These are phyloP conservation scores for Rhodotorula sphaerocarpa DNA, from an alignment of 768 basidiomycete genomes.

Conservation along the genomic window DNA sequence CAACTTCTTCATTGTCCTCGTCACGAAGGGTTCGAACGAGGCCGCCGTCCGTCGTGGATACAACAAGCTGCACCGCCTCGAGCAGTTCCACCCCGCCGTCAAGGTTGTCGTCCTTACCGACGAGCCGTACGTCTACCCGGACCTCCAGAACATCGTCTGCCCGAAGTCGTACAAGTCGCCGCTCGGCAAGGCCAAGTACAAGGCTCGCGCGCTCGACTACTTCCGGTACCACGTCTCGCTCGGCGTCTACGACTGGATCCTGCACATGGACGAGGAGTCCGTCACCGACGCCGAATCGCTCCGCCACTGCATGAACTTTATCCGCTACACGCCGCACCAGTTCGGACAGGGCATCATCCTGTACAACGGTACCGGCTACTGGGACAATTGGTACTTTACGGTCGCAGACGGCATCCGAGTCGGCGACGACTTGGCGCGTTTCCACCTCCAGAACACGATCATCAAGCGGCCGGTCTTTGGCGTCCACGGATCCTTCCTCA, in stretches of 20 bases:
- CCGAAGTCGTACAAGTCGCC: constrained; percentile 42
- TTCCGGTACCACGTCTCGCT: constrained; percentile 42
- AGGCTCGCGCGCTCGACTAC: constrained; percentile 43
- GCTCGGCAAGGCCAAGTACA: constrained; percentile 43
- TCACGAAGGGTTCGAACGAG: constrained; percentile 43
- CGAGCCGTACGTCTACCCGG: constrained; percentile 41
- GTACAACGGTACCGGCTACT: constrained; percentile 40
- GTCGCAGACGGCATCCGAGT: constrained; percentile 42
- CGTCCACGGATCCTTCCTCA: constrained; percentile 42
- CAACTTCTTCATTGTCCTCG: constrained; percentile 43
- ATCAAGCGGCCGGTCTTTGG: constrained; percentile 41
- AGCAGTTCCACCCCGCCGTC: constrained; percentile 42
- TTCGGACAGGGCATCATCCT: constrained; percentile 43
- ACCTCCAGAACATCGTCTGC: constrained; percentile 43
- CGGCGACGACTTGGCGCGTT: constrained; percentile 42
- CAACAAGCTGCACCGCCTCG: constrained; percentile 41
- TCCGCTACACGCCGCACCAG: constrained; percentile 42
- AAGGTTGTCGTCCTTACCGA: constrained; percentile 41
- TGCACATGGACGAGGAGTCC: constrained; percentile 43
- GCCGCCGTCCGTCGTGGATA: constrained; percentile 41
- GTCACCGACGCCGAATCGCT: constrained; percentile 41
- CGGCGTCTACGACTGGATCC: constrained; percentile 41
- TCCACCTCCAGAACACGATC: constrained; percentile 42
- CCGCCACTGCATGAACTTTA: constrained; percentile 40
- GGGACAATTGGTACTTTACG: constrained; percentile 43